These are phyloP conservation scores for Clitopilus hobsonii DNA, from an alignment of 768 basidiomycete species.

Conservation along the genomic window DNA sequence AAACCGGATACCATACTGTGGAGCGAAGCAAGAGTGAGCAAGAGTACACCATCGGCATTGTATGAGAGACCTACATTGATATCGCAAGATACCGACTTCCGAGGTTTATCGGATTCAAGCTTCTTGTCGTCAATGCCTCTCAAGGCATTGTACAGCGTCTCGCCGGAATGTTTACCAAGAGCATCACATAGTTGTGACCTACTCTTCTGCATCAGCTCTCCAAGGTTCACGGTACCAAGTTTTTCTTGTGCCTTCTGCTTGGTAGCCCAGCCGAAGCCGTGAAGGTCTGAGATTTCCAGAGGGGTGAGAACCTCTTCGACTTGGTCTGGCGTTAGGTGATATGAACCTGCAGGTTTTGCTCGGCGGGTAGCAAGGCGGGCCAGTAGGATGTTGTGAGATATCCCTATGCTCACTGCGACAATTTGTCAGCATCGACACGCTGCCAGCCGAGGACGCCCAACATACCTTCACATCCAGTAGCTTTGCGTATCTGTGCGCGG, in stretches of 20 bases:
- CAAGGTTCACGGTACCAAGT: conserved; percentile 66
- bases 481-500: conserved; percentile 65
- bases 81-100: conserved; percentile 92
- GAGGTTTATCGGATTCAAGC: conserved; percentile 77
- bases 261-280: conserved; percentile 79
- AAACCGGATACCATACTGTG: conserved; percentile 98
- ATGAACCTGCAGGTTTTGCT: conserved; percentile 89
- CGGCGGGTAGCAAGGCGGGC: conserved; percentile 86
- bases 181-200: conserved; percentile 63
- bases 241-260: conserved; percentile 79
- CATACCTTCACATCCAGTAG: conserved; percentile 84
- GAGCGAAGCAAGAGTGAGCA: not conserved
- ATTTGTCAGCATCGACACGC: not conserved
- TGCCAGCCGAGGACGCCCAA: conserved; percentile 8
- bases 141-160: conserved; percentile 79
- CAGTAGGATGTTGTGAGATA: conserved; percentile 87
- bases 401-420: conserved; percentile 79
- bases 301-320: conserved; percentile 54
- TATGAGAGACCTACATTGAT: conserved; percentile 68
- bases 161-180: conserved; percentile 77
- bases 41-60: not conserved
- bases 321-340: conserved; percentile 59
- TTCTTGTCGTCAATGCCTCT: conserved; percentile 79
- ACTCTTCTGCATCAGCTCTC: conserved; percentile 61
- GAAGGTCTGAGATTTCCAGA: conserved; percentile 74